Conservation (phyloP, 352 stramenopile genomes). For the Aphanomyces euteiches region DNA sequence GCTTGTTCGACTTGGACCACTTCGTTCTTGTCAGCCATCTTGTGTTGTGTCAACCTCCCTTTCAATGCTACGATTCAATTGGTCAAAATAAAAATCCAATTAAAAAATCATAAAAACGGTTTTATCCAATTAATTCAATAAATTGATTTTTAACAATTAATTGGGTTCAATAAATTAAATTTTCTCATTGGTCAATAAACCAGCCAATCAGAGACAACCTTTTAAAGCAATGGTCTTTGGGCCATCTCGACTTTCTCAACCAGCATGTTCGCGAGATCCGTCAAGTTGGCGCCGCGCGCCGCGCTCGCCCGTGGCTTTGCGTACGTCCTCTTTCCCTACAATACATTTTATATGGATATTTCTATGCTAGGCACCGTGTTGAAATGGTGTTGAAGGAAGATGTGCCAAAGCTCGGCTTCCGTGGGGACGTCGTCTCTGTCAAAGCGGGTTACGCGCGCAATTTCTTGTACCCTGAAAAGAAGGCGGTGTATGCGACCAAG, state of each 20-base stretch:
- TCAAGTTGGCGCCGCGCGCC: background rate
- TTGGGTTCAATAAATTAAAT: background rate
- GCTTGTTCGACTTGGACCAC: slow-evolving; percentile 4
- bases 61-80: background rate
- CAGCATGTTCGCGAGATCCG: slow-evolving; percentile 11
- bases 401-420: slow-evolving; percentile 78
- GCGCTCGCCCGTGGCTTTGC: background rate
- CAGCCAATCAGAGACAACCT: background rate
- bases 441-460: slow-evolving; percentile 93
- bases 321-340: background rate
- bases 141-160: background rate
- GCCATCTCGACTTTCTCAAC: background rate
- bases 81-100: slow-evolving; percentile 12
- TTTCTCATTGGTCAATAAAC: background rate
- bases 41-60: slow-evolving; percentile 3
- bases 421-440: slow-evolving; percentile 88
- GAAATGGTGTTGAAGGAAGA: slow-evolving; percentile 85
- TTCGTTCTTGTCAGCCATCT: slow-evolving; percentile 36
- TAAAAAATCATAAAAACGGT: background rate
- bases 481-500: slow-evolving; percentile 91
- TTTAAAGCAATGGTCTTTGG: slow-evolving; percentile 18
- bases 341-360: background rate
- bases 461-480: slow-evolving; percentile 91
- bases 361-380: slow-evolving; percentile 58
- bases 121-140: background rate